phyloP scores from a whole-genome alignment of 495 filamentous ascomycete species.

The Penicillium desertorum region DNA sequence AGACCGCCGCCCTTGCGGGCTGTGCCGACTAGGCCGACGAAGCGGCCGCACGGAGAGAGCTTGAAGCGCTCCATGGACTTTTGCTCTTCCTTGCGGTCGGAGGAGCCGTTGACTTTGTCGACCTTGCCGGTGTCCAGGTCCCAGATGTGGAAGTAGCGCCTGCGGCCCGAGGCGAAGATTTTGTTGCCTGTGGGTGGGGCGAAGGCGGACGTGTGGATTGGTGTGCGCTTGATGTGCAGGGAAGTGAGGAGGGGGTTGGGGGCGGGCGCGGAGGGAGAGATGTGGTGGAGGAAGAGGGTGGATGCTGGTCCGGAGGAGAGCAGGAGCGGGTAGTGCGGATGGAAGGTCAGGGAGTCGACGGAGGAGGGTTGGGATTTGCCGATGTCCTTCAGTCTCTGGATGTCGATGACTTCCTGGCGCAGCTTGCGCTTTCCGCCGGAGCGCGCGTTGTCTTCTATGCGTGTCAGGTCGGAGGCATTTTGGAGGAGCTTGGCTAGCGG shows the following conservation, averaged over 20 bases:
- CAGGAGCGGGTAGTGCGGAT: slow-evolving; percentile 81
- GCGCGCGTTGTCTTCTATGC: slow-evolving; percentile 38
- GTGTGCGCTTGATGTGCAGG: slow-evolving; percentile 77
- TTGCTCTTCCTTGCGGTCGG: slow-evolving; percentile 73
- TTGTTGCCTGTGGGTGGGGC: slow-evolving; percentile 46
- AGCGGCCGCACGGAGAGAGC: slow-evolving; percentile 78
- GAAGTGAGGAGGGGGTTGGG: slow-evolving; percentile 88
- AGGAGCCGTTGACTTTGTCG: slow-evolving; percentile 75
- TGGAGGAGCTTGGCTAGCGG: slow-evolving; percentile 80
- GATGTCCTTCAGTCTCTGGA: slow-evolving; percentile 69
- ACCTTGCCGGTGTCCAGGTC: slow-evolving; percentile 76
- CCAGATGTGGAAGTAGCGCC: slow-evolving; percentile 94
- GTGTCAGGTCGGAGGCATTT: slow-evolving; percentile 58
- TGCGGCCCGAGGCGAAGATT: slow-evolving; percentile 80
- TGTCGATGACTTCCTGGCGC: slow-evolving; percentile 82
- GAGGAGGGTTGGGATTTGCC: slow-evolving; percentile 63
- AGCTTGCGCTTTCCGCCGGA: slow-evolving; percentile 58
- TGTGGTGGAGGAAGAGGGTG: slow-evolving; percentile 83
- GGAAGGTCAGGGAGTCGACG: slow-evolving; percentile 82
- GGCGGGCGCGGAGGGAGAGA: slow-evolving; percentile 69
- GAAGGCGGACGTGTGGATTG: slow-evolving; percentile 78
- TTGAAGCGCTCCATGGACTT: slow-evolving; percentile 88
- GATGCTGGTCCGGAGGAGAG: slow-evolving; percentile 84
- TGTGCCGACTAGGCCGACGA: slow-evolving; percentile 75
- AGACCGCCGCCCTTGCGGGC: slow-evolving; percentile 80